Evolutionary conservation across 352 stramenopile genomes (phyloP).

Genomic region (Lagenidium giganteum): DNA sequence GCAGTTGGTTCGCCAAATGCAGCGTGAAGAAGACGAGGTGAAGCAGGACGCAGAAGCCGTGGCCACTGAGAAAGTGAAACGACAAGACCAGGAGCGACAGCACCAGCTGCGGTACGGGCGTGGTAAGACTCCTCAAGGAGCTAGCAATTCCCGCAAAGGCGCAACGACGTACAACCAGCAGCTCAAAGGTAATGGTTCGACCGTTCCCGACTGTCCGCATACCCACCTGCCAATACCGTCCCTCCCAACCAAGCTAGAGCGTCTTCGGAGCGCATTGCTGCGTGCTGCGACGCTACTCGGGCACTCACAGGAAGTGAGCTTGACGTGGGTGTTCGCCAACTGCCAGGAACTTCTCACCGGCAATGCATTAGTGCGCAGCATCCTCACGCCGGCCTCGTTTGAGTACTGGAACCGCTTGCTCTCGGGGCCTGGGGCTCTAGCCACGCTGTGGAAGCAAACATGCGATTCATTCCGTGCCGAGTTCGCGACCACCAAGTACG

Average conservation of each 20-base stretch:
- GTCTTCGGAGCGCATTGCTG: constrained; percentile 22
- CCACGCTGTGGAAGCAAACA: constrained; percentile 38
- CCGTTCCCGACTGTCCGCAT: no score
- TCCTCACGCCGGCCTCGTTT: constrained; percentile 21
- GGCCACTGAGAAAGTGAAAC: constrained; percentile 15
- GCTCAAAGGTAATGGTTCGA: no score
- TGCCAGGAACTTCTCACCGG: constrained; percentile 26
- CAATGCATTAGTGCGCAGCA: constrained; percentile 36
- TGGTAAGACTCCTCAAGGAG: no score
- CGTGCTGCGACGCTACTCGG: constrained; percentile 25
- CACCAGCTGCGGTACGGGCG: constrained; percentile 2
- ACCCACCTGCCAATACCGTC: no score
- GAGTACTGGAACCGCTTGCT: constrained; percentile 23
- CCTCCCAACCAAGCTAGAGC: constrained; percentile 4
- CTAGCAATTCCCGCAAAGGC: background rate
- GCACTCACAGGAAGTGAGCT: constrained; percentile 44
- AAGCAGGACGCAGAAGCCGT: no score
- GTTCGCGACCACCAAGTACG: constrained; percentile 30
- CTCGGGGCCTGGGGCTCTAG: constrained; percentile 27
- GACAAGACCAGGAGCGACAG: constrained; percentile 9
- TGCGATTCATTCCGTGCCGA: constrained; percentile 51
- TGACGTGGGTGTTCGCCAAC: constrained; percentile 29
- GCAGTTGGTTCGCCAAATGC: constrained; percentile 38
- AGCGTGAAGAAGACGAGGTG: constrained; percentile 27
- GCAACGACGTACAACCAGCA: background rate